Conservation (phyloP, 495 filamentous ascomycete genomes). For the Hypoxylon lienhwacheense region DNA sequence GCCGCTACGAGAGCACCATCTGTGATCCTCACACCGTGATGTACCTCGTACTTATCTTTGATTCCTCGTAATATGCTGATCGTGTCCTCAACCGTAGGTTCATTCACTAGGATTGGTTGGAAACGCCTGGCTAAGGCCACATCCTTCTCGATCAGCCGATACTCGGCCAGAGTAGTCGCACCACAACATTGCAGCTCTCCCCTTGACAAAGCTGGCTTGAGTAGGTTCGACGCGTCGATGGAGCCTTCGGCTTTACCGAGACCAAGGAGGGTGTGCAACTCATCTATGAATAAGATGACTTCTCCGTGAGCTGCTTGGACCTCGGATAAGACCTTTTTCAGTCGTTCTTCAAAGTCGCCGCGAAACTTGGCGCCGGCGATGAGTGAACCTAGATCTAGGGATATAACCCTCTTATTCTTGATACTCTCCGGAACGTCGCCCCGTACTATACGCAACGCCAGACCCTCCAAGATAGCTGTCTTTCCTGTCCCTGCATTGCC, state of each 20-base stretch:
- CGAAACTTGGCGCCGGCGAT: constrained; percentile 96
- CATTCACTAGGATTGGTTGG: constrained; percentile 86
- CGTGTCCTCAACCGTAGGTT: constrained; percentile 87
- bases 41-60: constrained; percentile 95
- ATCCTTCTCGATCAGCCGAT: constrained; percentile 92
- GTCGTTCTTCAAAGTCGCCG: constrained; percentile 92
- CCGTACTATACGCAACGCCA: constrained; percentile 86
- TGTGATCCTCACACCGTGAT: constrained; percentile 92
- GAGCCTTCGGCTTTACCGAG: constrained; percentile 94
- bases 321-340: constrained; percentile 89
- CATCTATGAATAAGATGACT: constrained; percentile 94
- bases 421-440: constrained; percentile 96
- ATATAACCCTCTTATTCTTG: constrained; percentile 88
- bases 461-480: constrained; percentile 89
- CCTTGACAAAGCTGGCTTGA: constrained; percentile 90
- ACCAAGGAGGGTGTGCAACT: constrained; percentile 88
- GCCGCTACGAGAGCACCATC: constrained; percentile 91
- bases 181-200: constrained; percentile 95
- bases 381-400: constrained; percentile 83
- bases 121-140: constrained; percentile 90
- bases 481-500: constrained; percentile 93
- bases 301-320: constrained; percentile 85
- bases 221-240: constrained; percentile 91
- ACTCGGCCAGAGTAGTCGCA: constrained; percentile 90
- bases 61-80: constrained; percentile 96